Evolutionary conservation across 768 basidiomycete genomes (phyloP), one percentile per base, ranked within the genome.

Genomic region (Podaxis carcinomalis): DNA sequence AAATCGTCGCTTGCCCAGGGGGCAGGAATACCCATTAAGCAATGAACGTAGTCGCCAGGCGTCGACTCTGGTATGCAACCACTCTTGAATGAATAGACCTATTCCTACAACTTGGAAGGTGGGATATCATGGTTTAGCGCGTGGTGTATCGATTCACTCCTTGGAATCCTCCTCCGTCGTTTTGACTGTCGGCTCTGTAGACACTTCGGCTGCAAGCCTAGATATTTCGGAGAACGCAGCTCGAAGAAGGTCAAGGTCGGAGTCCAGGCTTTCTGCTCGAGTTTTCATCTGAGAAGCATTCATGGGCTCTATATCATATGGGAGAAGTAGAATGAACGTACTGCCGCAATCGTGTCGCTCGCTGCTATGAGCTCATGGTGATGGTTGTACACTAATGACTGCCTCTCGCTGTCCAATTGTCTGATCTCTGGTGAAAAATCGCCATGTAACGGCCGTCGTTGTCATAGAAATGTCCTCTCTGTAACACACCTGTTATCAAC

Each of bases 351-450:
- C 7, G 95, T 96, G 67, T 94, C 92, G 62, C 89, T 93, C 2
- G 95, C 95, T 1, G 92, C 92, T 54, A 97, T 95, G 19, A 97
- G 86, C 65, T 97, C 95, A 62, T 95, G 93, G 68, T 97, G 95
- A 68, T 95, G 94, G 67, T 95, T 94, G 70, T 97, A 97, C 10
- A 97, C 94, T 47, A 97, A 78, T 7, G 90, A 89, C 72, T 97
- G 94, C 23, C 92, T 78, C 68, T 96, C 94, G 68, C 89, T 85
- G 59, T 96, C 93, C 13, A 97, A 75, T 63, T 93, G 84, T 35
- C 91, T 81, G 62, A 97, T 95, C 72, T 96, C 95, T 94, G 63
- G 1, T 49, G 19, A 42, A 27, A 56, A 28, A 2, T 21, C 23
- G 23, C 23, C 56, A 27, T 55, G 21, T 25, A 16, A 53, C 13